Evolutionary conservation across 2,329 filamentous ascomycete genomes (phyloP), one percentile per base, ranked within the genome.

Genomic region (Cadophora sp.): DNA sequence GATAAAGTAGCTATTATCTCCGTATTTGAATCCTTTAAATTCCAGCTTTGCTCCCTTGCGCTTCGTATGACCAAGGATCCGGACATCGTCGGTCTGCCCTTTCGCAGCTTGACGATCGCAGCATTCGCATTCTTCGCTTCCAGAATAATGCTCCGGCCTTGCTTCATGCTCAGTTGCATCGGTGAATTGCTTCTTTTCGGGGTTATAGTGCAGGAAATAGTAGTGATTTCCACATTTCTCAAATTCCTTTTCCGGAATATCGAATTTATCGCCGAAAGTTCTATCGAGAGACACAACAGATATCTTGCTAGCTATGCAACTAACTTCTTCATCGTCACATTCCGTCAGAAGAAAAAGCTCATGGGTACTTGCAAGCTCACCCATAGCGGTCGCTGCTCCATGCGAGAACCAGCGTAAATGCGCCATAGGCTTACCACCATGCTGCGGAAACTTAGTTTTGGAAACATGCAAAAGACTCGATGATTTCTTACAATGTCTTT

Each of bases 321-420:
- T 27, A 5, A 68, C 8, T 0, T 30, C 51, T 3, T 59, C 53
- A 41, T 73, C 63, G 4, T 66, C 47, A 27, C 72, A 74, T 2
- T 59, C 22, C 7, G 36, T 47, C 3, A 65, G 33, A 1, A 69
- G 33, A 20, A 73, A 73, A 6, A 74, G 47, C 41, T 71, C 71
- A n/a, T 43, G 33, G 9, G 67, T 60, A 4, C 66, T 39, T 1
- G 71, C 70, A 3, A 67, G 30, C 20, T 73, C 66, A 2, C 59
- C 63, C 4, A 72, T 43, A 24, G 67, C 50, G 1, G 70, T 72
- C 8, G 45, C 45, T 4, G 43, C 55, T 5, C 70, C 72, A 14
- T 71, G 70, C 9, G 41, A 9, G n/a, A 73, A 71, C 59, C 68
- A 71, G 6, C 62, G 64, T 1, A 73, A 3, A 45, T 74, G 73